phyloP scores from a whole-genome alignment of 2,329 filamentous ascomycete species.

The Diaporthe eres region DNA sequence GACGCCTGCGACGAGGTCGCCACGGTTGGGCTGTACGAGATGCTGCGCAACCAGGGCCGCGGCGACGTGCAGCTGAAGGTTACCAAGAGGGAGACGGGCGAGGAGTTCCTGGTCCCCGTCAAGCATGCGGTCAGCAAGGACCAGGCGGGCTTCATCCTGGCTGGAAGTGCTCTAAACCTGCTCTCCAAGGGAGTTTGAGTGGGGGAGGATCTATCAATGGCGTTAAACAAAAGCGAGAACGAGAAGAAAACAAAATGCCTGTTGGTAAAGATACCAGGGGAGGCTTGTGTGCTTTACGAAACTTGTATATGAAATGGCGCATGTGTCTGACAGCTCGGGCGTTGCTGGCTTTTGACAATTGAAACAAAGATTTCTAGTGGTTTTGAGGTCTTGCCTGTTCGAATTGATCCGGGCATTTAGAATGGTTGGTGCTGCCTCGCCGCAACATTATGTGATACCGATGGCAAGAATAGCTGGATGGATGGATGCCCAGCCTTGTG shows the following conservation, averaged over 20 bases:
- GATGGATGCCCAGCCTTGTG: too few species aligned
- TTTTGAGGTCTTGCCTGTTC: background rate
- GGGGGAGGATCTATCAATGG: background rate
- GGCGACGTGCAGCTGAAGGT: slow-evolving; percentile 81
- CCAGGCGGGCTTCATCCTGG: slow-evolving; percentile 92
- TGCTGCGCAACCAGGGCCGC: slow-evolving; percentile 82
- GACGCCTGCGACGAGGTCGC: slow-evolving; percentile 85
- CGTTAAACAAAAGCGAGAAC: background rate
- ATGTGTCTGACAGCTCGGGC: slow-evolving; percentile 23
- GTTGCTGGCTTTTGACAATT: slow-evolving; percentile 25
- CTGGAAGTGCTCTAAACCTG: slow-evolving; percentile 93
- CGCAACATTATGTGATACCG: background rate
- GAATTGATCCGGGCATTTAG: background rate
- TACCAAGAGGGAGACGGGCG: slow-evolving; percentile 71
- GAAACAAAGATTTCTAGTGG: background rate
- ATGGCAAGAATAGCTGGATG: too few species aligned
- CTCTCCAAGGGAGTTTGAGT: slow-evolving; percentile 71
- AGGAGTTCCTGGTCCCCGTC: slow-evolving; percentile 79
- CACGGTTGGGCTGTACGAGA: slow-evolving; percentile 87
- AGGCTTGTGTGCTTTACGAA: slow-evolving; percentile 13
- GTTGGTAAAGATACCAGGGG: slow-evolving; percentile 21
- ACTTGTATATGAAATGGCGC: slow-evolving; percentile 36
- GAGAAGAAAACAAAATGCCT: background rate
- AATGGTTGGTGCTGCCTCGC: background rate
- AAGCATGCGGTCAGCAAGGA: slow-evolving; percentile 91